phyloP scores from a whole-genome alignment of 345 rosid genomes.

The thale cress (Arabidopsis thaliana) region DNA sequence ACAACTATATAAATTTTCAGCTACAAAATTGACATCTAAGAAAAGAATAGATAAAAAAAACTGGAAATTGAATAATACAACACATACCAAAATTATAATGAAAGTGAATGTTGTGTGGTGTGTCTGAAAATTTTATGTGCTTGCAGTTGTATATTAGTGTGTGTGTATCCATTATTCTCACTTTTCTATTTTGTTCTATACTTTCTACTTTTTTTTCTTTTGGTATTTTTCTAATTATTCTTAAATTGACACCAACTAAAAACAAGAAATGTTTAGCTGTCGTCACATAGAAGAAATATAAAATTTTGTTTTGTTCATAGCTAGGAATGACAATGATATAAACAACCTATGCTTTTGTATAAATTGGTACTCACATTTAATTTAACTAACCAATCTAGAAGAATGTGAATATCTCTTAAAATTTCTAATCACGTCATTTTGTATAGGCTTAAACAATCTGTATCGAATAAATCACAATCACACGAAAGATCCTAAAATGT shows the following conservation, averaged over 20 bases:
- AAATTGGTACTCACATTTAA: background rate
- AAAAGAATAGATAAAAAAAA: too few relatives aligned
- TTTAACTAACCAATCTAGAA: background rate
- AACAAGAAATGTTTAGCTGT: background rate
- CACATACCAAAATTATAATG: background rate
- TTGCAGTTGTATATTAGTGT: background rate
- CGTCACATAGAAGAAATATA: background rate
- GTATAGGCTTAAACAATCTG: background rate
- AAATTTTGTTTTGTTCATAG: background rate
- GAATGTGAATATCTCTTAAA: background rate
- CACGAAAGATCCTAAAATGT: background rate
- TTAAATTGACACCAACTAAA: background rate
- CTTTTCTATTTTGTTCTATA: background rate
- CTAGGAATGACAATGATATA: background rate
- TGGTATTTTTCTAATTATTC: background rate
- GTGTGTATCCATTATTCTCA: slow-evolving; percentile 3
- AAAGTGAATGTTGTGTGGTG: background rate
- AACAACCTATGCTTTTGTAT: background rate
- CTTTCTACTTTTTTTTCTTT: background rate
- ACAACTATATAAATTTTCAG: background rate
- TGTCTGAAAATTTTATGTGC: background rate
- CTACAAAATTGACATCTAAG: background rate
- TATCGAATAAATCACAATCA: background rate
- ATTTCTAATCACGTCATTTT: background rate
- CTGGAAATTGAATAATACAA: background rate